Evolutionary conservation across 2,329 filamentous ascomycete species (phyloP).

Genomic region (Neophaeococcomyces mojaviensis): DNA sequence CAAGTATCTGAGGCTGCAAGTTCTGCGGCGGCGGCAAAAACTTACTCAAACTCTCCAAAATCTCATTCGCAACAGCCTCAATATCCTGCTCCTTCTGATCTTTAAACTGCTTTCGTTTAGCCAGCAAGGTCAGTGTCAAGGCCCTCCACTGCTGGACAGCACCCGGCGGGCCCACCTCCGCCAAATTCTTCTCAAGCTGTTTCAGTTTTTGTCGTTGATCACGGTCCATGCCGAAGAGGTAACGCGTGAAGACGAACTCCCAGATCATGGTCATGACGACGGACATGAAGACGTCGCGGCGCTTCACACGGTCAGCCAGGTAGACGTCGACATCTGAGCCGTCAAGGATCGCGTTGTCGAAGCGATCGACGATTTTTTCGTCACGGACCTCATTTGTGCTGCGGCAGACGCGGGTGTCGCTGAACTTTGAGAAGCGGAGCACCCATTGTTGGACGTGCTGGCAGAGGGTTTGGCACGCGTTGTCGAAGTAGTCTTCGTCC

Average conservation of each 20-base stretch:
- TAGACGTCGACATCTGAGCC: slow-evolving; percentile 87
- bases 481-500: slow-evolving; percentile 93
- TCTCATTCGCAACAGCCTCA: slow-evolving; percentile 87
- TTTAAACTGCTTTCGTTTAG: slow-evolving; percentile 70
- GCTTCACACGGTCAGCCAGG: slow-evolving; percentile 75
- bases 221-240: slow-evolving; percentile 96
- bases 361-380: slow-evolving; percentile 85
- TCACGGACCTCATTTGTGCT: slow-evolving; percentile 77
- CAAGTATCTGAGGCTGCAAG: slow-evolving; percentile 70
- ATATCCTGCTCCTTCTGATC: slow-evolving; percentile 81
- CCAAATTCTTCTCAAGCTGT: slow-evolving; percentile 81
- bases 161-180: slow-evolving; percentile 74
- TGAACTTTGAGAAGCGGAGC: slow-evolving; percentile 94
- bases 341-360: slow-evolving; percentile 91
- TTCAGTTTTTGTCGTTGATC: slow-evolving; percentile 98
- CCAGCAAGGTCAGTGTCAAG: slow-evolving; percentile 82
- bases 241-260: slow-evolving; percentile 97
- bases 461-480: slow-evolving; percentile 87
- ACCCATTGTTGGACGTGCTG: slow-evolving; percentile 98
- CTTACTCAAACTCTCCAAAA: slow-evolving; percentile 73
- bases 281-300: slow-evolving; percentile 95
- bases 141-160: slow-evolving; percentile 98
- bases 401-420: slow-evolving; percentile 81
- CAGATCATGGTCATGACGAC: slow-evolving; percentile 99
- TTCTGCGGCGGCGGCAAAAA: slow-evolving; percentile 81